Evolutionary conservation across 768 basidiomycete genomes (phyloP).

Genomic region (Leccinum boreale): DNA sequence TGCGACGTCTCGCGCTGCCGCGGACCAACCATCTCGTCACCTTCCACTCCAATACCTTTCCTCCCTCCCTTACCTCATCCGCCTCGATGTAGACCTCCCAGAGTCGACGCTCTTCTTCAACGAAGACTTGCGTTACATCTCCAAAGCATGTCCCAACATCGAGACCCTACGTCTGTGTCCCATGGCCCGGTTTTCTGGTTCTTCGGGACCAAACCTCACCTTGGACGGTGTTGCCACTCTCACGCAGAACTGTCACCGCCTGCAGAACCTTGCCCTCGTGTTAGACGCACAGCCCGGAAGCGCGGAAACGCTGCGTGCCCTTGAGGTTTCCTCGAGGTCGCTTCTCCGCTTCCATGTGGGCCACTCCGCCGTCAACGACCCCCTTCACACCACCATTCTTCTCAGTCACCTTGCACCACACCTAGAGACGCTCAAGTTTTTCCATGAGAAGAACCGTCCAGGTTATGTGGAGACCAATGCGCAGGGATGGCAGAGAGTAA

Average conservation of each 20-base stretch:
- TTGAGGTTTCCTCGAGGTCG: constrained; percentile 56
- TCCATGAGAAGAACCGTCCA: constrained; percentile 73
- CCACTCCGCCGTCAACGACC: constrained; percentile 68
- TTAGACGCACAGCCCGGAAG: constrained; percentile 53
- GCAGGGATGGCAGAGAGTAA: constrained; percentile 64
- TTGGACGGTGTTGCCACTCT: constrained; percentile 62
- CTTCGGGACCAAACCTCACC: constrained; percentile 53
- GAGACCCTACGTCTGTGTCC: constrained; percentile 69
- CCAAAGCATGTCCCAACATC: constrained; percentile 61
- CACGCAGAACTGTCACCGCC: constrained; percentile 51
- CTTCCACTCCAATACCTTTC: constrained; percentile 60
- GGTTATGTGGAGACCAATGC: constrained; percentile 67
- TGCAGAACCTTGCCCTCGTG: constrained; percentile 66
- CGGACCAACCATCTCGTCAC: constrained; percentile 54
- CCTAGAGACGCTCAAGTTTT: constrained; percentile 69
- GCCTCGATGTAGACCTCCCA: constrained; percentile 77
- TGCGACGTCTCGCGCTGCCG: constrained; percentile 58
- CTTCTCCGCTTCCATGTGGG: constrained; percentile 71
- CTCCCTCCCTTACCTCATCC: constrained; percentile 49
- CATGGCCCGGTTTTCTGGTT: constrained; percentile 58
- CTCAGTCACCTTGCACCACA: constrained; percentile 76
- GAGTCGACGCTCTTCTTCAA: constrained; percentile 68
- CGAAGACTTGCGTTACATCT: constrained; percentile 55
- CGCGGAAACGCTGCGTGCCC: constrained; percentile 44
- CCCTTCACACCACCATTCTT: constrained; percentile 66